Percentiles rank a stretch among this genome's conserved stretches.
These are phyloP conservation scores for Nepenthes mirabilis DNA, from an alignment of 148 eudicot genomes.

Conservation along the genomic window DNA sequence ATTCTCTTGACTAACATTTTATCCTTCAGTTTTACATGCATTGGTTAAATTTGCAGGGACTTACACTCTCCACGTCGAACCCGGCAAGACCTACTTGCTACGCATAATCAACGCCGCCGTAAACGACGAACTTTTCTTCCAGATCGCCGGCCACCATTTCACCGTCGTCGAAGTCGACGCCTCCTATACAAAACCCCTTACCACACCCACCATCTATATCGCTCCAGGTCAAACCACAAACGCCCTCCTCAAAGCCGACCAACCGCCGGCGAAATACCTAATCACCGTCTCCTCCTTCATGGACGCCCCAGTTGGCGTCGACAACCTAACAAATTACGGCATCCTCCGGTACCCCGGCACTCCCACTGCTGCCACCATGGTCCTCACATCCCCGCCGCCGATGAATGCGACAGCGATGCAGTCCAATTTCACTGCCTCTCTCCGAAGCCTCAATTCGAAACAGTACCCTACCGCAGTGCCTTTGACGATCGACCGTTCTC, in stretches of 20 bases:
- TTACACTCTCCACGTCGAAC: constrained; percentile 38
- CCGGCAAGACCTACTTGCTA: constrained; percentile 49
- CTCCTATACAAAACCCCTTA: constrained; percentile 50
- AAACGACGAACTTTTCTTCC: constrained; percentile 72
- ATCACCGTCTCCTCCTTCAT: constrained; percentile 62
- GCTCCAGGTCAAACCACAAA: constrained; percentile 84
- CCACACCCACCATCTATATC: constrained; percentile 44
- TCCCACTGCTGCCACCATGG: constrained; percentile 10
- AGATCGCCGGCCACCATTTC: constrained; percentile 46
- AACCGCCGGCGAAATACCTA: constrained; percentile 32
- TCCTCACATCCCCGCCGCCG: constrained; percentile 32
- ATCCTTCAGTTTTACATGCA: background rate
- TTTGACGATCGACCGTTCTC: constrained; percentile 30
- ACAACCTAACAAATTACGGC: constrained; percentile 42
- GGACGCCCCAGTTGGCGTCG: constrained; percentile 50
- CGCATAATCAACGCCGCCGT: constrained; percentile 69
- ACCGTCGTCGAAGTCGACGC: constrained; percentile 79
- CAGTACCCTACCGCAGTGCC: constrained; percentile 48
- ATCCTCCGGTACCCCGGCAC: constrained; percentile 19
- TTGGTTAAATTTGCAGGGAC: constrained; percentile 17
- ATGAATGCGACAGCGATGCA: constrained; percentile 33
- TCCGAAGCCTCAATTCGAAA: constrained; percentile 46
- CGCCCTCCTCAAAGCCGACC: constrained; percentile 40
- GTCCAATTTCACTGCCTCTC: constrained; percentile 21
- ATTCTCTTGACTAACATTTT: background rate